A percentile compares a stretch with the other conserved stretches of the same genome.
Evolutionary conservation across 2,329 filamentous ascomycete species (phyloP).

Genomic region (Cladosporium sp.): DNA sequence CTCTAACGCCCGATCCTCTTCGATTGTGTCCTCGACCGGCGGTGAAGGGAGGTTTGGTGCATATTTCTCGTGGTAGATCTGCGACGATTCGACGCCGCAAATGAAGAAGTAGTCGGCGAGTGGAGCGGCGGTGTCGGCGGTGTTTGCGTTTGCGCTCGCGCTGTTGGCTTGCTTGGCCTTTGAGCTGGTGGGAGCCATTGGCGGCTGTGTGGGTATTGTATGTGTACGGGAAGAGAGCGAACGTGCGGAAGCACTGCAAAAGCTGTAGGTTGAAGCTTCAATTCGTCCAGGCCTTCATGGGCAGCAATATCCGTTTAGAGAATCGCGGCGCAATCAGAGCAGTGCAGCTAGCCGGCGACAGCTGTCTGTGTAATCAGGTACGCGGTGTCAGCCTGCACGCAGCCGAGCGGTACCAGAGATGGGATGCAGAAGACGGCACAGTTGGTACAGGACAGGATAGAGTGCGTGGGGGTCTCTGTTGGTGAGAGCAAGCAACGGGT

Average conservation of each 20-base stretch:
- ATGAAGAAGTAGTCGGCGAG: conserved; percentile 71
- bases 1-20: conserved; percentile 62
- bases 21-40: conserved; percentile 59
- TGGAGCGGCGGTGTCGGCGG: conserved; percentile 49
- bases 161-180: conserved; percentile 13
- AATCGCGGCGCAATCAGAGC: conserved; percentile 3
- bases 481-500: not conserved
- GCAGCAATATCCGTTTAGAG: not conserved
- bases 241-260: conserved; percentile 19
- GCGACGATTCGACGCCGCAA: conserved; percentile 54
- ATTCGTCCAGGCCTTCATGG: conserved; percentile 13
- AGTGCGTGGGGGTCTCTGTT: not conserved
- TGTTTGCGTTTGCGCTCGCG: conserved; percentile 19
- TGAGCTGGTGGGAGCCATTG: conserved; percentile 15
- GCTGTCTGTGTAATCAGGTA: conserved; percentile 10
- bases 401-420: conserved; percentile 1
- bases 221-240: conserved; percentile 13
- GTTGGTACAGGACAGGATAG: not conserved
- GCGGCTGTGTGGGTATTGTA: not conserved
- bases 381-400: conserved; percentile 4
- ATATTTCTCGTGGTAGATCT: conserved; percentile 51
- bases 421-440: not conserved
- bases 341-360: conserved; percentile 17
- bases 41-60: conserved; percentile 24
- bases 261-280: conserved; percentile 10